Percentiles rank a stretch among this genome's conserved stretches.
phyloP scores from a whole-genome alignment of 2,329 filamentous ascomycete species.

The Neoarthrinium moseri region DNA sequence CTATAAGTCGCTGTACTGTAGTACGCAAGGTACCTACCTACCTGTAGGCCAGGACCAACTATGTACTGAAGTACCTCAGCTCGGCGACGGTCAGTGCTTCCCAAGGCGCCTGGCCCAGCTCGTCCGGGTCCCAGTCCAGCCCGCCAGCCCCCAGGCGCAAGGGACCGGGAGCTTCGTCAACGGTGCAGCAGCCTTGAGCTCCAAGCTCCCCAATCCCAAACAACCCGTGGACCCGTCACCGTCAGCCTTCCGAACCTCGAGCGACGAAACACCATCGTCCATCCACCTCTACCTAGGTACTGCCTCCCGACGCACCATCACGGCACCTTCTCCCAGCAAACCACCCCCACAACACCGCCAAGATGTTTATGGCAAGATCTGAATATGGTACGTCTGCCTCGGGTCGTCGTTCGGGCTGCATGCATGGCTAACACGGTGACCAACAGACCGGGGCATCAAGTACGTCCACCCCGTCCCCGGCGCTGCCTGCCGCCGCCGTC shows the following conservation, averaged over 20 bases:
- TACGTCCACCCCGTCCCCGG: constrained; percentile 44
- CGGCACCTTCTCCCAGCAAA: not conserved
- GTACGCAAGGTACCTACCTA: not conserved
- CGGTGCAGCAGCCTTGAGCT: constrained; percentile 33
- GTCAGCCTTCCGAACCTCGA: constrained; percentile 12
- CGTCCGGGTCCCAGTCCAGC: not conserved
- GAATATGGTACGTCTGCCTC: constrained; percentile 82
- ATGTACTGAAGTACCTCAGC: not conserved
- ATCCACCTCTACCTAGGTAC: not conserved
- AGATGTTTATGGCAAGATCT: constrained; percentile 99
- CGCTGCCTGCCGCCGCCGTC: constrained; percentile 4
- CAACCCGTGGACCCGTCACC: too few relatives aligned
- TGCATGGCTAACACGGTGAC: constrained; percentile 18
- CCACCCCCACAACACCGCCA: constrained; percentile 46
- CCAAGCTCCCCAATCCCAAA: constrained; percentile 17
- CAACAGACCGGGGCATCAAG: constrained; percentile 95
- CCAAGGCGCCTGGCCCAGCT: not conserved
- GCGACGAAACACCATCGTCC: constrained; percentile 5
- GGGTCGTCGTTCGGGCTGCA: not conserved
- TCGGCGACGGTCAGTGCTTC: constrained; percentile 7
- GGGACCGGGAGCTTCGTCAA: constrained; percentile 28
- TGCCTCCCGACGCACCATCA: not conserved
- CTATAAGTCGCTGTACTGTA: not conserved
- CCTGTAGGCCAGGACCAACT: not conserved
- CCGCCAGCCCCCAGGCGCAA: not conserved